A percentile compares a stretch with the other conserved stretches of the same genome.
These are phyloP conservation scores for Phytopythium litorale DNA, from an alignment of 352 stramenopile species.

Conservation along the genomic window DNA sequence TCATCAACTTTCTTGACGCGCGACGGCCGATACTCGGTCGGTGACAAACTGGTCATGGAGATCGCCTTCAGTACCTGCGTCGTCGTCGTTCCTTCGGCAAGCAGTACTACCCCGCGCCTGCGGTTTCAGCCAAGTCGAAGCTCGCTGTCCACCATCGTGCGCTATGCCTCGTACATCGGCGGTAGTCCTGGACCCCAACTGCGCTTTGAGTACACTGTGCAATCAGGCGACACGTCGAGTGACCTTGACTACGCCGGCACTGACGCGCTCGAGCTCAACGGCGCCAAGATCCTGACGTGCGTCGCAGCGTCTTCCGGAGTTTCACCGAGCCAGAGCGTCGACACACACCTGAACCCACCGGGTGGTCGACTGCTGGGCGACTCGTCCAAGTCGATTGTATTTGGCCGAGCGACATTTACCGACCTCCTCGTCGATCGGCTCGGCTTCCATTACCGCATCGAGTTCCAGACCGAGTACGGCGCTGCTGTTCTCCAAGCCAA, in stretches of 20 bases:
- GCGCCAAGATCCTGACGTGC: conserved; percentile 68
- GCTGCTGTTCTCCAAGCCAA: conserved; percentile 39
- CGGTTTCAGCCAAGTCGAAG: conserved; percentile 51
- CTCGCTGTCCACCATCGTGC: conserved; percentile 39
- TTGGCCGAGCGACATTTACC: conserved; percentile 53
- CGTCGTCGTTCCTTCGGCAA: conserved; percentile 25
- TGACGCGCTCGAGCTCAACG: conserved; percentile 55
- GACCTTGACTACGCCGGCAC: conserved; percentile 68
- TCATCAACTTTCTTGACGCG: conserved; percentile 47
- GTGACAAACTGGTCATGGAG: conserved; percentile 55
- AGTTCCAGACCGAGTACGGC: conserved; percentile 44
- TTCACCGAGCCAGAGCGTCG: conserved; percentile 42
- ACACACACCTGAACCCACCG: conserved; percentile 78
- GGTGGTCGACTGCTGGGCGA: conserved; percentile 44
- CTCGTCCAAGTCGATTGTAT: conserved; percentile 44
- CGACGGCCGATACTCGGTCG: conserved; percentile 59
- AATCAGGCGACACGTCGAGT: conserved; percentile 59
- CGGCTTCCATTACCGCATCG: conserved; percentile 62
- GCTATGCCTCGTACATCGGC: conserved; percentile 56
- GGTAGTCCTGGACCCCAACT: conserved; percentile 43
- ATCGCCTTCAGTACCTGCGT: conserved; percentile 70
- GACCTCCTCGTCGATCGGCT: conserved; percentile 74
- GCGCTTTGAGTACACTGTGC: conserved; percentile 72
- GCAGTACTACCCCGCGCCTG: conserved; percentile 29
- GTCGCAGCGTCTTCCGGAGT: conserved; percentile 18